Base-by-base conservation (phyloP, 345 rosid species). In the Barbarea vulgaris region DNA sequence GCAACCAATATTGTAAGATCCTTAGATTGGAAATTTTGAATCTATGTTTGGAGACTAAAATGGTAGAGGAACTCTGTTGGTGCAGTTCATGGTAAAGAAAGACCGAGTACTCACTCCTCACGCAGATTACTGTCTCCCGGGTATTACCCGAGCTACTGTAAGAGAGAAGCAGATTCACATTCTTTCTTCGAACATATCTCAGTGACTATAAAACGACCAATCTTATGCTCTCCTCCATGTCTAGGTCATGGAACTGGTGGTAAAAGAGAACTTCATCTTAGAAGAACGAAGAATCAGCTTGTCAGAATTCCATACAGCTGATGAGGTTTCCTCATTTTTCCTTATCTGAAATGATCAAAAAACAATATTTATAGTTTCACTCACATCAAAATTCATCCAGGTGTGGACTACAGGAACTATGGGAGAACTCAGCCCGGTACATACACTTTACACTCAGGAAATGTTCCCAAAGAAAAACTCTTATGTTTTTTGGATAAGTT, bases 81-180 rank as follows among this genome's bases (percentile, higher is more conserved):
- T 67, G 37, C 84, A 93, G 98, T 90, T 93, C 77, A 58, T 91
- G 81, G 93, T 93, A 57, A 93, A 93, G 87, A 90, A 90, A 85
- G 92, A 88, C 48, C 83, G 84, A 22, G 96, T 93, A 66, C 62
- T 84, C 64, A 93, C 98, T 33, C 97, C 98, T 66, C 93, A 86
- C 56, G 93, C 97, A 12, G 98, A 93, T 83, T 93, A 89, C 68
- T 93, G 98, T 79, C 98, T 93, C 69, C 96, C 98, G 9, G 98
- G 98, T 41, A 90, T 90, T 64, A 93, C 96, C 30, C 79, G 93
- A 85, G 89, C 93, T 66, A 89, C 96, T 53, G 98, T 90, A 80
- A 88, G 72, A 41, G 67, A 64, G 31, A 64, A 65, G 24, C 46
- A 33, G 42, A 57, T 66, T 28, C 69, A 57, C 46, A 34, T 46